Conservation (phyloP, 2,329 filamentous ascomycete genomes). For the Trichoderma aggressivum region DNA sequence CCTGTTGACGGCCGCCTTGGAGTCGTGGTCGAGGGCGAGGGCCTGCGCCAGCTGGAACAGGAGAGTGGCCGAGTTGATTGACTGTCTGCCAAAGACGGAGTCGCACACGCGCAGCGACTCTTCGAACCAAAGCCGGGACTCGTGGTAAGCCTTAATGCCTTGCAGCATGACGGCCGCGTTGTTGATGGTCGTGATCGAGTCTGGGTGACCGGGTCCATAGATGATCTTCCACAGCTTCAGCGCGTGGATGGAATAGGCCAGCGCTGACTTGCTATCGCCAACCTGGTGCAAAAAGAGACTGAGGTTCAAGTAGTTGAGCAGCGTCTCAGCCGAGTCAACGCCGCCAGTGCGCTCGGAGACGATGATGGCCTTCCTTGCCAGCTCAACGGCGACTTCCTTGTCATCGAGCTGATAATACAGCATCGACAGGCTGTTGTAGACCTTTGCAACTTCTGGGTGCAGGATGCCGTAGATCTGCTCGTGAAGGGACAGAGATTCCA, state of each 20-base stretch:
- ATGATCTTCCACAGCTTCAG: constrained; percentile 96
- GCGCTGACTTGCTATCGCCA: constrained; percentile 83
- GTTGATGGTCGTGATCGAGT: constrained; percentile 98
- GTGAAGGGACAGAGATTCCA: constrained; percentile 94
- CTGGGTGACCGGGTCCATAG: constrained; percentile 88
- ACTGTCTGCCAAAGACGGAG: constrained; percentile 81
- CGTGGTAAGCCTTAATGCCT: constrained; percentile 87
- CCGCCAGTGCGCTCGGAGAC: constrained; percentile 93
- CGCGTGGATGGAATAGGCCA: constrained; percentile 87
- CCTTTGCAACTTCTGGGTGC: constrained; percentile 90
- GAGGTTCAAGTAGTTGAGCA: constrained; percentile 93
- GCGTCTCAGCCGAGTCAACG: constrained; percentile 88
- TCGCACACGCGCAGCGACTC: constrained; percentile 86
- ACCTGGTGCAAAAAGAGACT: constrained; percentile 90
- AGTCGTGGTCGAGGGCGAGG: constrained; percentile 90
- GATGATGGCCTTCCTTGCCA: constrained; percentile 94
- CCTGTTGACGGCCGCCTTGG: constrained; percentile 82
- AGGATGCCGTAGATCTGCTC: constrained; percentile 98
- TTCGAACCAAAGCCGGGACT: constrained; percentile 96
- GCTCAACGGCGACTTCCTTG: constrained; percentile 90
- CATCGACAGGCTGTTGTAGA: constrained; percentile 93
- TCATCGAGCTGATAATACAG: constrained; percentile 97
- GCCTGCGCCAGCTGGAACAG: constrained; percentile 97
- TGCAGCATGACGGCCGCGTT: constrained; percentile 99
- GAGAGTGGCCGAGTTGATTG: constrained; percentile 89